Evolutionary conservation across 2,329 filamentous ascomycete species (phyloP).

Genomic region (Hymenoscyphus fructigenus): DNA sequence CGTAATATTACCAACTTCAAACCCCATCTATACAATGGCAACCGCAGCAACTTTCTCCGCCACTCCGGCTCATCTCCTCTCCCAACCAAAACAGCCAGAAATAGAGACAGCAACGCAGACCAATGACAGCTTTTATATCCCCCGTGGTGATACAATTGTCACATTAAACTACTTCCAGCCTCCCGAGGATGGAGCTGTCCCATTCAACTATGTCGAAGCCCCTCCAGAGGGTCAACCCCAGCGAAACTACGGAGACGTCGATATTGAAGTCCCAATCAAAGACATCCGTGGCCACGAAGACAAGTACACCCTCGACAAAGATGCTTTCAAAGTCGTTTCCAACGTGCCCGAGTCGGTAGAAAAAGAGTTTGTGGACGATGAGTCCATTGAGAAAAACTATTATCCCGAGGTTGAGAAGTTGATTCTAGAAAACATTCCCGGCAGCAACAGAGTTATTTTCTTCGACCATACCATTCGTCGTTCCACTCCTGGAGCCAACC

Average conservation of each 20-base stretch:
- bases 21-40: slow-evolving; percentile 38
- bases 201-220: slow-evolving; percentile 55
- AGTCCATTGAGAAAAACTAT: slow-evolving; percentile 68
- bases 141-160: slow-evolving; percentile 52
- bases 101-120: slow-evolving; percentile 17
- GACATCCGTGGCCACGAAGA: slow-evolving; percentile 73
- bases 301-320: slow-evolving; percentile 65
- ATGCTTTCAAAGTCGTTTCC: slow-evolving; percentile 70
- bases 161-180: slow-evolving; percentile 54
- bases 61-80: slow-evolving; percentile 43
- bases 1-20: neutral
- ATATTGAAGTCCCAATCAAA: slow-evolving; percentile 47
- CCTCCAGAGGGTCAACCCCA: slow-evolving; percentile 31
- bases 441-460: slow-evolving; percentile 64
- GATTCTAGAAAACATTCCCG: slow-evolving; percentile 65
- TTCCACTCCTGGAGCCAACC: slow-evolving; percentile 53
- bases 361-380: slow-evolving; percentile 65
- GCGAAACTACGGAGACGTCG: slow-evolving; percentile 34
- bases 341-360: slow-evolving; percentile 56
- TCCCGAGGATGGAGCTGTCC: slow-evolving; percentile 52
- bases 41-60: slow-evolving; percentile 40
- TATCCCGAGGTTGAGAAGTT: slow-evolving; percentile 81
- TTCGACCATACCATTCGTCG: slow-evolving; percentile 92
- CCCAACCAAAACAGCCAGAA: slow-evolving; percentile 31
- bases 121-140: slow-evolving; percentile 32